Evolutionary conservation across 1,284 basidiomycete genomes (phyloP).

Genomic region (Mycena sp.): DNA sequence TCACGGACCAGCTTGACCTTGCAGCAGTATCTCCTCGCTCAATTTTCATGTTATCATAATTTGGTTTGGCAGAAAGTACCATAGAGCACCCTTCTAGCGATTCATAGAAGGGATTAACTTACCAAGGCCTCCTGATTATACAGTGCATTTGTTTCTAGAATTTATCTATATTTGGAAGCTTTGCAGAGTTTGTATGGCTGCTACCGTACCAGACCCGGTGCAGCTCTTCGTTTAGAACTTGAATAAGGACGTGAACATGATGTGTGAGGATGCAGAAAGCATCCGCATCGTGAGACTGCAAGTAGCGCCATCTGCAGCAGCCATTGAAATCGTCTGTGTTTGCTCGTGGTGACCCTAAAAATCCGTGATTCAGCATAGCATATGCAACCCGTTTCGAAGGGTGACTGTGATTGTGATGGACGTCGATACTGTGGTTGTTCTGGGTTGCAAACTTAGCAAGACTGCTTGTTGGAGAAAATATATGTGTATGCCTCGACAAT

Average conservation of each 20-base stretch:
- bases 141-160: no score
- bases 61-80: no score
- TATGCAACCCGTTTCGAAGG: slow-evolving; percentile 5
- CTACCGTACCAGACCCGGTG: slow-evolving; percentile 13
- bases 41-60: no score
- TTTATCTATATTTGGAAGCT: no score
- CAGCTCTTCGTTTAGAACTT: slow-evolving; percentile 18
- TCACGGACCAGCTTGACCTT: no score
- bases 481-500: slow-evolving; percentile 5
- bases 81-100: no score
- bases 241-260: background rate
- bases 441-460: no score
- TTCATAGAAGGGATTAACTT: no score
- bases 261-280: background rate
- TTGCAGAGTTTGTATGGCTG: no score
- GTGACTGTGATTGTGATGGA: slow-evolving; percentile 16
- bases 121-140: no score
- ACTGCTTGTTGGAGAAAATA: background rate
- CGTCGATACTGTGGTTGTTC: slow-evolving; percentile 3
- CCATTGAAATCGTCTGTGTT: slow-evolving; percentile 20
- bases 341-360: slow-evolving; percentile 11
- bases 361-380: background rate
- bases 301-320: slow-evolving; percentile 17
- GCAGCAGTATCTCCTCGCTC: no score
- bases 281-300: slow-evolving; percentile 13